Evolutionary conservation across 257 asterid species (phyloP).

Genomic region (Plantago elongata): DNA sequence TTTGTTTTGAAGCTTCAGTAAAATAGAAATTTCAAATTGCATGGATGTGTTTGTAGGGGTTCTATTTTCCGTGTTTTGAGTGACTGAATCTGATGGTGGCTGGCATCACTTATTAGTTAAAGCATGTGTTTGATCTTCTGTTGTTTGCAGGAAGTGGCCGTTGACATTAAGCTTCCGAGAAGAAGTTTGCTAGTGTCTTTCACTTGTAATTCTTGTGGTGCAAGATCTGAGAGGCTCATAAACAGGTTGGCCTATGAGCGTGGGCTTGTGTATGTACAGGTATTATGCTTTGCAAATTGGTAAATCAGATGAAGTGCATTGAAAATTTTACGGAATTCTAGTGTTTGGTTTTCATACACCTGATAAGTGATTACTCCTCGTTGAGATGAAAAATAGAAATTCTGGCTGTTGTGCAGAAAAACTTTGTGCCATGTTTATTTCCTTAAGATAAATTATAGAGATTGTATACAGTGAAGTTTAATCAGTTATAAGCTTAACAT

Average conservation of each 20-base stretch:
- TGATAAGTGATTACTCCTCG: background rate
- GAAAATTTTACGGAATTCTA: background rate
- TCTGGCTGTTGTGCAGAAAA: too few relatives aligned
- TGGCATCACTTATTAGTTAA: background rate
- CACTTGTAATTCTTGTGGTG: slow-evolving; percentile 75
- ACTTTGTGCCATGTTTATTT: background rate
- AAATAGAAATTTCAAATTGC: background rate
- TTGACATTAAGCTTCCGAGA: slow-evolving; percentile 79
- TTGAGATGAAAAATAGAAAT: background rate
- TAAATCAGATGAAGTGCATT: background rate
- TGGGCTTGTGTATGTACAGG: slow-evolving; percentile 91
- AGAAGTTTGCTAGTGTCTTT: slow-evolving; percentile 71
- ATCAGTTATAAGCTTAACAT: background rate
- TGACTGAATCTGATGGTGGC: slow-evolving; percentile 5
- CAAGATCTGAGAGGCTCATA: slow-evolving; percentile 58
- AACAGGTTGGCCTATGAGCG: slow-evolving; percentile 92
- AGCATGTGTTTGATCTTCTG: slow-evolving; percentile 19
- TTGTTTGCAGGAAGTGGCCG: slow-evolving; percentile 48
- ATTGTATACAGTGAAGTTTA: background rate
- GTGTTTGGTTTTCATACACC: background rate
- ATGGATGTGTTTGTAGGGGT: background rate
- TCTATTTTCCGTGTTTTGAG: background rate
- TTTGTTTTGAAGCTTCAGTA: background rate
- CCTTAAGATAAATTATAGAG: slow-evolving; percentile 1
- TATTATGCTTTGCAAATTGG: slow-evolving; percentile 14